Evolutionary conservation across 306 rosid genomes (phyloP).

Genomic region (Cucumis sativus): DNA sequence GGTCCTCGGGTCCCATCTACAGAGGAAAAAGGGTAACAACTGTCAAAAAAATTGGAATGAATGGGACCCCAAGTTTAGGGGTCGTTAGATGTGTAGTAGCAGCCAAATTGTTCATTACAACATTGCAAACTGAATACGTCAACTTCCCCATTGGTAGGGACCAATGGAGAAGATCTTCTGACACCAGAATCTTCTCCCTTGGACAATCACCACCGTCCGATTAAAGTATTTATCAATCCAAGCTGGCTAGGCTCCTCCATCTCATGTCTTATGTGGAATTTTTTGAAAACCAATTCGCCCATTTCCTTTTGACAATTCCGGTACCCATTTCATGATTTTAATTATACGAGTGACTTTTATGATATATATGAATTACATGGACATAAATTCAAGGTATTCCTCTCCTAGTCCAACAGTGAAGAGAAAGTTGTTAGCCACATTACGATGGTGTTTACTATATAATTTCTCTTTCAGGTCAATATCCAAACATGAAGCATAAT

Average conservation of each 20-base stretch:
- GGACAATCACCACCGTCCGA: slow-evolving; percentile 32
- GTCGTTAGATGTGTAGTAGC: neutral
- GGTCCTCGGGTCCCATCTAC: slow-evolving; percentile 81
- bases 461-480: neutral
- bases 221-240: slow-evolving; percentile 18
- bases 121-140: neutral
- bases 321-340: too few species aligned
- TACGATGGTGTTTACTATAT: too few species aligned
- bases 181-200: slow-evolving; percentile 40
- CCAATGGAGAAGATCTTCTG: slow-evolving; percentile 45
- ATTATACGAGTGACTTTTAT: too few species aligned
- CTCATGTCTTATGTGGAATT: neutral
- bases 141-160: slow-evolving; percentile 16
- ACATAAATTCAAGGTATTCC: too few species aligned
- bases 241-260: slow-evolving; percentile 19
- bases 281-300: neutral
- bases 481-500: neutral
- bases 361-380: too few species aligned
- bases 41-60: neutral
- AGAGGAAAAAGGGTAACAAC: neutral
- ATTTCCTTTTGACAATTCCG: neutral
- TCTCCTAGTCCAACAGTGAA: too few species aligned
- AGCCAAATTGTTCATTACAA: neutral
- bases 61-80: slow-evolving; percentile 1
- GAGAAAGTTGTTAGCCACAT: too few species aligned